These are phyloP conservation scores for Metschnikowia borealis DNA, from an alignment of 805 yeast species.

Conservation along the genomic window DNA sequence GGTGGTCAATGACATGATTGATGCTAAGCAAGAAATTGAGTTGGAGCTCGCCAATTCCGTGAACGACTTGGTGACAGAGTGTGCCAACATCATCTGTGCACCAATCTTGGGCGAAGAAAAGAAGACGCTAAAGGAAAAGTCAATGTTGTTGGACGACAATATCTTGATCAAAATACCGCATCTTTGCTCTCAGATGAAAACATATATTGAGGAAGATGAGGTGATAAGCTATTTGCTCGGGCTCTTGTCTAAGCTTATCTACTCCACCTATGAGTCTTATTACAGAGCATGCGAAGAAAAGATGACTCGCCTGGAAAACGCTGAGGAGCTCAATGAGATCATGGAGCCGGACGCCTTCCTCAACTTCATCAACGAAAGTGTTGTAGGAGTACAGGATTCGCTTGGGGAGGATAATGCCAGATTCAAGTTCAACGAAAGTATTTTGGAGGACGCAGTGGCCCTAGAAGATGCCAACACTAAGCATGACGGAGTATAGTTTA, in stretches of 20 bases:
- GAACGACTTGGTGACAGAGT: slow-evolving; percentile 59
- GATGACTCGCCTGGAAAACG: slow-evolving; percentile 21
- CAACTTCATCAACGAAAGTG: slow-evolving; percentile 41
- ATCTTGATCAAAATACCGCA: slow-evolving; percentile 55
- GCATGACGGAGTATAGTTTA: neutral
- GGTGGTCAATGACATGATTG: slow-evolving; percentile 77
- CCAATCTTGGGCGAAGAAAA: slow-evolving; percentile 29
- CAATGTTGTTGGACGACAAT: slow-evolving; percentile 43
- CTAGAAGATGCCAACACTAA: neutral
- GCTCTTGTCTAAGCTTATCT: slow-evolving; percentile 44
- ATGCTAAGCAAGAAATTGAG: slow-evolving; percentile 69
- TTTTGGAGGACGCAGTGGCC: slow-evolving; percentile 21
- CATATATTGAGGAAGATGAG: slow-evolving; percentile 54
- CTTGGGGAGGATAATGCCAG: slow-evolving; percentile 10
- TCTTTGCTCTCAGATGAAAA: slow-evolving; percentile 46
- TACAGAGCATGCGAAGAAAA: slow-evolving; percentile 31
- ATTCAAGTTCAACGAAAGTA: slow-evolving; percentile 24
- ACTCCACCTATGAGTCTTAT: slow-evolving; percentile 54
- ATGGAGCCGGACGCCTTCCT: slow-evolving; percentile 64
- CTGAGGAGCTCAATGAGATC: slow-evolving; percentile 40
- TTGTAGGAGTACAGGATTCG: slow-evolving; percentile 22
- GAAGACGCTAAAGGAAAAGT: slow-evolving; percentile 24
- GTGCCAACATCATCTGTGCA: slow-evolving; percentile 41
- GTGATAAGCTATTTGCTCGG: slow-evolving; percentile 31
- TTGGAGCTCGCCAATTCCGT: slow-evolving; percentile 68